phyloP scores from a whole-genome alignment of 1,139 yeast genomes.

The Yamadazyma atmosphaerica region DNA sequence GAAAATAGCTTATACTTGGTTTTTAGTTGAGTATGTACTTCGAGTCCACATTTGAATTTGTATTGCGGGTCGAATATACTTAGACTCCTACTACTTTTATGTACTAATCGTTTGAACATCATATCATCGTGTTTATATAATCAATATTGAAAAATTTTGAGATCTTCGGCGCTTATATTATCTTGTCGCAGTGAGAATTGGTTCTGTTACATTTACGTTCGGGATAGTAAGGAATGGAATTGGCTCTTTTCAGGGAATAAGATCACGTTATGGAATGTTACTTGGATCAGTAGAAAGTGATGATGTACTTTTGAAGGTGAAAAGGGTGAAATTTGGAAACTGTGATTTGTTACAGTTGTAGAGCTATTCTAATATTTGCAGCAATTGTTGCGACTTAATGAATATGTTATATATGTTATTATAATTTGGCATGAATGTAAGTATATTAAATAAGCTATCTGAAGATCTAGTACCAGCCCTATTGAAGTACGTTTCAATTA shows the following conservation, averaged over 20 bases:
- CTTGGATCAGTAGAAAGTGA: too few relatives aligned
- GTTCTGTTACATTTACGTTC: too few relatives aligned
- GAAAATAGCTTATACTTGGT: conserved; percentile 79
- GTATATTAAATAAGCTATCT: neutral
- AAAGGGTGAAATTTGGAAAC: too few relatives aligned
- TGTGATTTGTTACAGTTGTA: too few relatives aligned
- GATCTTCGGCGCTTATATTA: neutral
- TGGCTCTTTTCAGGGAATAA: too few relatives aligned
- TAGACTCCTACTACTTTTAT: conserved; percentile 2
- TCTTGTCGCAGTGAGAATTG: too few relatives aligned
- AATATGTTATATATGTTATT: too few relatives aligned
- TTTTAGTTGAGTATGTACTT: conserved; percentile 86
- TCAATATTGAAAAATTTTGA: neutral
- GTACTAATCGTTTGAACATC: conserved; percentile 10
- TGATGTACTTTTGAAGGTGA: too few relatives aligned
- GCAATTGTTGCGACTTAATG: too few relatives aligned
- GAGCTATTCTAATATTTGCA: too few relatives aligned
- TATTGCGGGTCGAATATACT: conserved; percentile 18
- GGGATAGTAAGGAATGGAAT: too few relatives aligned
- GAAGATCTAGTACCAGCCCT: neutral
- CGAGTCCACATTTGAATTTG: conserved; percentile 80
- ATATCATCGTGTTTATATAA: conserved; percentile 5
- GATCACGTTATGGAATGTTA: too few relatives aligned
- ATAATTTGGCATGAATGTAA: neutral
- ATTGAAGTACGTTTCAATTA: neutral